These are phyloP conservation scores for Patellifolia procumbens DNA, from an alignment of 179 eudicot species.

Conservation along the genomic window DNA sequence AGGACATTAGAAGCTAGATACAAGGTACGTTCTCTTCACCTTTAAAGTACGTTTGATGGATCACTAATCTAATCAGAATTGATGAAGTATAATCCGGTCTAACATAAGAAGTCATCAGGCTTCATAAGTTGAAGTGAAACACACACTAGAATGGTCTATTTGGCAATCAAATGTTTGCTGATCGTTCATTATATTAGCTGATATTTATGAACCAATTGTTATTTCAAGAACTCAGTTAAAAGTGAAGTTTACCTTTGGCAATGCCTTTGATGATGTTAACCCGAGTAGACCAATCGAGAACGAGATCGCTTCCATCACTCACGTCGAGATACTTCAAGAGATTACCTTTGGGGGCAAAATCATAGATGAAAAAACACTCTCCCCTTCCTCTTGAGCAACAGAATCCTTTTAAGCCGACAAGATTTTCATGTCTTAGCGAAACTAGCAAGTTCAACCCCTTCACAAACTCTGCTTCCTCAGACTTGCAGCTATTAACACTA, in stretches of 20 bases:
- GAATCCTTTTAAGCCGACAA: slow-evolving; percentile 58
- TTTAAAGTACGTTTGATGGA: too few relatives aligned
- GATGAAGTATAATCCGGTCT: too few relatives aligned
- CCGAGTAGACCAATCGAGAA: slow-evolving; percentile 64
- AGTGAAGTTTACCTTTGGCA: slow-evolving; percentile 54
- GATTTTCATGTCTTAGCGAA: slow-evolving; percentile 53
- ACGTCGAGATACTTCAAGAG: slow-evolving; percentile 52
- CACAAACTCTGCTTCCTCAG: slow-evolving; percentile 58
- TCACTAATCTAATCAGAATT: too few relatives aligned
- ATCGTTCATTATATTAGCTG: background rate
- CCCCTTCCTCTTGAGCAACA: slow-evolving; percentile 76
- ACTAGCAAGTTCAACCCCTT: slow-evolving; percentile 53
- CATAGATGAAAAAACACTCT: slow-evolving; percentile 67
- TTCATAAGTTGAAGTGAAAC: too few relatives aligned
- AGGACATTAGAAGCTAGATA: background rate
- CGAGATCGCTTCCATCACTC: slow-evolving; percentile 28
- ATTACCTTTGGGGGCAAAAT: slow-evolving; percentile 58
- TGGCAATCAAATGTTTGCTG: background rate
- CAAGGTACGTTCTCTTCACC: too few relatives aligned
- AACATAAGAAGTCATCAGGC: too few relatives aligned
- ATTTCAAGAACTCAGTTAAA: background rate
- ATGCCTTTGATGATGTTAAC: slow-evolving; percentile 65
- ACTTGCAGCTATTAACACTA: slow-evolving; percentile 48
- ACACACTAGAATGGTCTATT: too few relatives aligned
- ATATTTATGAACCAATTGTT: background rate